phyloP scores from a whole-genome alignment of 306 rosid genomes.

The Macrotyloma uniflorum region DNA sequence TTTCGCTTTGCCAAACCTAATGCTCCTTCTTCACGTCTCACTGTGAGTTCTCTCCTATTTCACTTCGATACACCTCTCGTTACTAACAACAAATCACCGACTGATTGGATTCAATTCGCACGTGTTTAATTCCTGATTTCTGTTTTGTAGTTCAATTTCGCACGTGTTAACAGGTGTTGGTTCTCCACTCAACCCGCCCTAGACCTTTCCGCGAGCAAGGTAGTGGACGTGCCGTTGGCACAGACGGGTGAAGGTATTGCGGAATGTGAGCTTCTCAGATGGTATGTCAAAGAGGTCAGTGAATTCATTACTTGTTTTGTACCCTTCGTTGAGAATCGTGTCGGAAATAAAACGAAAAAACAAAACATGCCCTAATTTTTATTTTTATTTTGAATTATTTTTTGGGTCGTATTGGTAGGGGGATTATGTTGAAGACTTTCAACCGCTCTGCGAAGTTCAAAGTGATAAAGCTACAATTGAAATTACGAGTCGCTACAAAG shows the following conservation, averaged over 20 bases:
- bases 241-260: conserved; percentile 99
- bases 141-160: conserved; percentile 45
- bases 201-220: conserved; percentile 46
- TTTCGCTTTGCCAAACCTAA: conserved; percentile 32
- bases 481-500: conserved; percentile 93
- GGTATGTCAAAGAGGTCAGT: conserved; percentile 92
- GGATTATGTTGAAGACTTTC: conserved; percentile 82
- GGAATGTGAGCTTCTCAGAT: conserved; percentile 94
- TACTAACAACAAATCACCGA: background rate
- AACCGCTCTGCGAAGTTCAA: conserved; percentile 95
- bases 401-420: conserved; percentile 61
- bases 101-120: background rate
- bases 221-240: conserved; percentile 84
- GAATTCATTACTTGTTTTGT: background rate
- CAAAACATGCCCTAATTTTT: too few relatives aligned
- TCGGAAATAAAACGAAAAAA: background rate
- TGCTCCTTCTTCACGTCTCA: background rate
- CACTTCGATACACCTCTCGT: background rate
- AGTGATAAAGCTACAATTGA: conserved; percentile 99
- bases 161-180: conserved; percentile 38
- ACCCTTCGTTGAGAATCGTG: background rate
- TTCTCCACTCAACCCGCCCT: conserved; percentile 60
- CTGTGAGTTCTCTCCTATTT: conserved; percentile 22
- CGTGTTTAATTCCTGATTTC: background rate
- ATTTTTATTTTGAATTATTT: background rate